Base-by-base conservation (phyloP, 2,329 filamentous ascomycete genomes). In the Triangularia setosa region DNA sequence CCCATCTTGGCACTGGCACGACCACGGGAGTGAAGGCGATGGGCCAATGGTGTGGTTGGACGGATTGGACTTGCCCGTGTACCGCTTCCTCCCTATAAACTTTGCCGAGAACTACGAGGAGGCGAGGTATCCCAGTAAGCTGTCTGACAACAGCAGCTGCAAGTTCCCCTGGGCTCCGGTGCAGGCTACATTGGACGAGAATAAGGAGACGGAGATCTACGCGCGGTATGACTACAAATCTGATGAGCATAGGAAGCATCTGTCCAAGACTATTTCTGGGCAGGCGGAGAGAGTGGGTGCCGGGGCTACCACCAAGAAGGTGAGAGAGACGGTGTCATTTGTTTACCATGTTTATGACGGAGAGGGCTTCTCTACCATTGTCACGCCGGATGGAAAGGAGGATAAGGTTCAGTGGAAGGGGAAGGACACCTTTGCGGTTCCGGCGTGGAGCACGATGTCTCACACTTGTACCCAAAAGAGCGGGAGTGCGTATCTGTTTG, bases 1-100 rank as follows among this genome's bases (percentile, higher is more conserved):
- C 0, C 84, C 84, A 0, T 81, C 78, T 0, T 87, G 84, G 84
- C 81, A 85, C 69, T 87, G 82, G 79, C 84, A 86, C 65, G 84
- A 87, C 65, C 84, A 87, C 63, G 84, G 84, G 2, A 86, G 86
- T 57, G 83, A 87, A 63, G 81, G 83, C 8, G 75, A 76, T 0
- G 77, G 76, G 1, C 82, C 83, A 0, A 81, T 86, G 71, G 80
- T 87, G 27, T 87, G 84, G 84, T 75, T 87, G 1, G 84, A 87
- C 69, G 82, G 79, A 3, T 71, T 87, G 1, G 82, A 87, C 72
- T 70, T 87, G 1, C 84, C 84, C 0, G 73, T 78, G 2, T 40
- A 40, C 35, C 35, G 35, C 14, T 40, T 40, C 16, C 35, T 40
- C 35, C 35, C 35, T 4, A 14, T 40, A 14, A 40, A 40, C 35